Evolutionary conservation across 441 rosid genomes (phyloP).

Genomic region (Gossypium davidsonii): DNA sequence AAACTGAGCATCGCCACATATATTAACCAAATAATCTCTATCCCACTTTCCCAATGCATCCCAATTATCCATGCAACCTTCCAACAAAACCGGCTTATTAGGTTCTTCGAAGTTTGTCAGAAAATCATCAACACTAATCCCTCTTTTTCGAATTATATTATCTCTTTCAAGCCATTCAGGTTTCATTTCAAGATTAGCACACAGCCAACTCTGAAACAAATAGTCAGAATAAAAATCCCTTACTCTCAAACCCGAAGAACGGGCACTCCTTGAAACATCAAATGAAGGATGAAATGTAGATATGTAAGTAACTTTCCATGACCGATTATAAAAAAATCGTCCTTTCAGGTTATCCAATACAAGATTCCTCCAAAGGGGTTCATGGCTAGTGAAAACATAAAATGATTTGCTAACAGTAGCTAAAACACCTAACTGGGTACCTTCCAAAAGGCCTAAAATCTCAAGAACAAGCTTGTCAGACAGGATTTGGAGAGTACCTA

Average conservation of each 20-base stretch:
- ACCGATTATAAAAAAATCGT: conserved; percentile 51
- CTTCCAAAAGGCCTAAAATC: conserved; percentile 57
- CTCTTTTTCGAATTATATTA: conserved; percentile 60
- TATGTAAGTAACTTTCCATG: conserved; percentile 78
- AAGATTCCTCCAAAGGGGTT: conserved; percentile 85
- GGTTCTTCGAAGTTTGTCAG: conserved; percentile 67
- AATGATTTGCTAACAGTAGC: conserved; percentile 72
- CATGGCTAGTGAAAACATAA: conserved; percentile 65
- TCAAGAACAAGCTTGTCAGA: conserved; percentile 84
- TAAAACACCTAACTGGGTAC: conserved; percentile 53
- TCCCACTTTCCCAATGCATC: conserved; percentile 63
- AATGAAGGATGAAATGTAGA: conserved; percentile 38
- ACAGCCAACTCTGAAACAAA: conserved; percentile 90
- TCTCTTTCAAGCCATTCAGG: conserved; percentile 89
- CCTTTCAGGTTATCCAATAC: conserved; percentile 59
- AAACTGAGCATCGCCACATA: conserved; percentile 49
- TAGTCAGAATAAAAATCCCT: conserved; percentile 85
- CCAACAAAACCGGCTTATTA: conserved; percentile 81
- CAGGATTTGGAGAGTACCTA: conserved; percentile 64
- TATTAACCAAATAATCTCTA: conserved; percentile 54
- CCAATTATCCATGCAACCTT: conserved; percentile 80
- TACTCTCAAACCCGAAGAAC: conserved; percentile 37
- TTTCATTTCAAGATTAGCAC: conserved; percentile 96
- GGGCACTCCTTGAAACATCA: conserved; percentile 7
- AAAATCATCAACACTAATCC: conserved; percentile 70